Percentiles rank a stretch among this genome's conserved stretches.
These are phyloP conservation scores for Fusarium tricinctum DNA, from an alignment of 2,329 filamentous ascomycete genomes.

Conservation along the genomic window DNA sequence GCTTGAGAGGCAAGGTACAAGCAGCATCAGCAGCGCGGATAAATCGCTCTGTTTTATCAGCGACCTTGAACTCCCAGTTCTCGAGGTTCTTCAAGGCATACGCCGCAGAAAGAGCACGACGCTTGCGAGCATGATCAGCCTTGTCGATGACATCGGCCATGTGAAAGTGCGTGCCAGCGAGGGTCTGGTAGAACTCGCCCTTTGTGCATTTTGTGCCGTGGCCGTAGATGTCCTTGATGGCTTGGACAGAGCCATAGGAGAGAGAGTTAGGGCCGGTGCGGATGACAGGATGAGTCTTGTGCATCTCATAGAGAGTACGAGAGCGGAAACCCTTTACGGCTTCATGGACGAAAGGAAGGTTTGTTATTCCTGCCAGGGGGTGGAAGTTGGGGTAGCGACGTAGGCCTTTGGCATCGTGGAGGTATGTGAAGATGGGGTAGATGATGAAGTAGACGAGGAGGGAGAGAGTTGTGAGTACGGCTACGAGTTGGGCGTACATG, in stretches of 20 bases:
- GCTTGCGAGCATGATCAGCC: conserved; percentile 65
- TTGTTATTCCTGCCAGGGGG: conserved; percentile 41
- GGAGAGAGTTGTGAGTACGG: conserved; percentile 12
- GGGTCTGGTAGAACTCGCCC: conserved; percentile 61
- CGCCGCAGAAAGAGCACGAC: conserved; percentile 64
- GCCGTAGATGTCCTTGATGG: conserved; percentile 56
- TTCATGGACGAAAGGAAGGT: conserved; percentile 42
- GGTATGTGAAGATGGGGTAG: conserved; percentile 34
- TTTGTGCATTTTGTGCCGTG: conserved; percentile 66
- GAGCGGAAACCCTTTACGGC: conserved; percentile 56
- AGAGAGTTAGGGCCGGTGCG: conserved; percentile 50
- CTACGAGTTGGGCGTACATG: conserved; percentile 42
- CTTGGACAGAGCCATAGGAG: conserved; percentile 42
- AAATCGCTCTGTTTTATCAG: conserved; percentile 63
- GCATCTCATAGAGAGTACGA: conserved; percentile 62
- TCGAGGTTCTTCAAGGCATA: conserved; percentile 68
- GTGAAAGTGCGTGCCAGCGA: conserved; percentile 64
- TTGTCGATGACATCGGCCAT: conserved; percentile 67
- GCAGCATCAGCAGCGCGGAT: conserved; percentile 59
- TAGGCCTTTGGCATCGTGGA: conserved; percentile 56
- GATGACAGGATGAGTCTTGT: conserved; percentile 57
- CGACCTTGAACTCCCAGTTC: conserved; percentile 68
- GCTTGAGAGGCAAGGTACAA: conserved; percentile 56
- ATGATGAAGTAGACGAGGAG: conserved; percentile 38
- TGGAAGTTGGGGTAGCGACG: conserved; percentile 45